These are phyloP conservation scores for Metarhizium brunneum DNA, from an alignment of 2,329 filamentous ascomycete species.

Conservation along the genomic window DNA sequence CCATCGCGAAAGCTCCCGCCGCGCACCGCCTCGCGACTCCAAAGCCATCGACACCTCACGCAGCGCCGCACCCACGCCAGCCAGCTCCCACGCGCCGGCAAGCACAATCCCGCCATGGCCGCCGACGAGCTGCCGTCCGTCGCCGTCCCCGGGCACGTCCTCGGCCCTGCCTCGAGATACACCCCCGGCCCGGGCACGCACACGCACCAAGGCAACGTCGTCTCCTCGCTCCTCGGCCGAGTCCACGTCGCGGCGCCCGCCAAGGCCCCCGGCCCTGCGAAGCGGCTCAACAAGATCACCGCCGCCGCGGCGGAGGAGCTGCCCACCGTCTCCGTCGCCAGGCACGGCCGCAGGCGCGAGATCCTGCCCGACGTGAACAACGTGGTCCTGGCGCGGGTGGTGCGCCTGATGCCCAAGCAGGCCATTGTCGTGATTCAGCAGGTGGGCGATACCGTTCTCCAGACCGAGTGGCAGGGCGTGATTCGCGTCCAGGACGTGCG, in stretches of 20 bases:
- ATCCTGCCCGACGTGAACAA: slow-evolving; percentile 75
- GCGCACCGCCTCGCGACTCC: neutral
- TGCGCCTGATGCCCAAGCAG: slow-evolving; percentile 75
- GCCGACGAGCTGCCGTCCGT: slow-evolving; percentile 35
- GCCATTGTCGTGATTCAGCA: slow-evolving; percentile 80
- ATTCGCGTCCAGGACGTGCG: slow-evolving; percentile 86
- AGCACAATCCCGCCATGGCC: slow-evolving; percentile 17
- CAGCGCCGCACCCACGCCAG: no score
- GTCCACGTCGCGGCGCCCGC: slow-evolving; percentile 45
- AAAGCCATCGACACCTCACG: neutral
- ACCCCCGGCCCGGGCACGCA: slow-evolving; percentile 76
- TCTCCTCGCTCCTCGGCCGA: slow-evolving; percentile 73
- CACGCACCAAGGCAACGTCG: slow-evolving; percentile 63
- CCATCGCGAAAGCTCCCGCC: no score
- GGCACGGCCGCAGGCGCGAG: slow-evolving; percentile 47
- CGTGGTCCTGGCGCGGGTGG: slow-evolving; percentile 74
- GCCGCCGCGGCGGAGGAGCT: slow-evolving; percentile 33
- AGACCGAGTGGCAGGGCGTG: slow-evolving; percentile 76
- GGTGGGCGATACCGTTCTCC: slow-evolving; percentile 61
- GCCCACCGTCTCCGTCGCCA: slow-evolving; percentile 47
- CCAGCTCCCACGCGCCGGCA: neutral
- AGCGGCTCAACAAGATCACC: slow-evolving; percentile 50
- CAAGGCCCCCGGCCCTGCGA: slow-evolving; percentile 40
- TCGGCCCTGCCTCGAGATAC: slow-evolving; percentile 61
- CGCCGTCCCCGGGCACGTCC: slow-evolving; percentile 72